Evolutionary conservation across 305 asterid genomes (phyloP).

Genomic region (Fraxinus xanthoxyloides): DNA sequence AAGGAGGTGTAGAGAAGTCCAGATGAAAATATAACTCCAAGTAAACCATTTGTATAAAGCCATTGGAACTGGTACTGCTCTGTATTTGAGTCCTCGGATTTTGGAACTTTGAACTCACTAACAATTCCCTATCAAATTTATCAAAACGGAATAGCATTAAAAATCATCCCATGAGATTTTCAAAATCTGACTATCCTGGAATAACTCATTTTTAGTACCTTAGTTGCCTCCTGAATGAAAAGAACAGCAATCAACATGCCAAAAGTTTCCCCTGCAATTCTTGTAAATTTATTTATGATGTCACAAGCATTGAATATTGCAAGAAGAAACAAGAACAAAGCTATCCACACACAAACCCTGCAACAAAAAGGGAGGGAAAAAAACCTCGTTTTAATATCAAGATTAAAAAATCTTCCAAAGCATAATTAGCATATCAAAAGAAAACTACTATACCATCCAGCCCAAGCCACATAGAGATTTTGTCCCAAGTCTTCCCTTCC

Average conservation of each 20-base stretch:
- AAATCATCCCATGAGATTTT: neutral
- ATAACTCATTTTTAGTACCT: slow-evolving; percentile 33
- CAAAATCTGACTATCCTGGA: neutral
- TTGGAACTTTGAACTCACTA: slow-evolving; percentile 56
- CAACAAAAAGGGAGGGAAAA: neutral
- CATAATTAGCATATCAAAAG: neutral
- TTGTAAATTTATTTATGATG: slow-evolving; percentile 60
- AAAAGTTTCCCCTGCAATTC: slow-evolving; percentile 81
- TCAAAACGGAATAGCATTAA: neutral
- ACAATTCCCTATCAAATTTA: slow-evolving; percentile 48
- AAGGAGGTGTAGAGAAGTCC: slow-evolving; percentile 57
- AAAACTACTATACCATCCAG: slow-evolving; percentile 53
- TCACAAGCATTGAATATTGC: slow-evolving; percentile 70
- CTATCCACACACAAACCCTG: slow-evolving; percentile 94
- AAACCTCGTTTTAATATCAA: neutral
- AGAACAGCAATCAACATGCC: slow-evolving; percentile 80
- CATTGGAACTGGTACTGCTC: slow-evolving; percentile 51
- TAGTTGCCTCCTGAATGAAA: slow-evolving; percentile 82
- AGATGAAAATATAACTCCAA: slow-evolving; percentile 56
- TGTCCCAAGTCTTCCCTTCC: slow-evolving; percentile 46
- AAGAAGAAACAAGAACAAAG: slow-evolving; percentile 60
- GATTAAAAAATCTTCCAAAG: neutral
- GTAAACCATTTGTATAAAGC: slow-evolving; percentile 71
- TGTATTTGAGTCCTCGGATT: slow-evolving; percentile 34
- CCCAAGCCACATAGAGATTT: slow-evolving; percentile 76